phyloP scores from a whole-genome alignment of 768 basidiomycete species.

The Lentinula aciculospora region DNA sequence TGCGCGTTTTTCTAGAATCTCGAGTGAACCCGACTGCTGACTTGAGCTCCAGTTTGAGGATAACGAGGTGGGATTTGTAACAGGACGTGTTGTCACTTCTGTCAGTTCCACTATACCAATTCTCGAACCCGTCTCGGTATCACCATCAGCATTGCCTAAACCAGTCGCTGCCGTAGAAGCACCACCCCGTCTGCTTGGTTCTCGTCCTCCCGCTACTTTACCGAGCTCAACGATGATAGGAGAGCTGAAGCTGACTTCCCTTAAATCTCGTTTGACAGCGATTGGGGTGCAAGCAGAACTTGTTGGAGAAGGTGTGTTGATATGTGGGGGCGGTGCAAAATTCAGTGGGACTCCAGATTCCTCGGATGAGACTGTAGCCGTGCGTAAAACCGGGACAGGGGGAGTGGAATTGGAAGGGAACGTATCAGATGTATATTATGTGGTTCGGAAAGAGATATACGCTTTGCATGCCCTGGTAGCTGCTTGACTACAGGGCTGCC shows the following conservation, averaged over 20 bases:
- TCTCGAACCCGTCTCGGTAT: conserved; percentile 60
- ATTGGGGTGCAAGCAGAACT: conserved; percentile 87
- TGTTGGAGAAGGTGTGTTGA: conserved; percentile 93
- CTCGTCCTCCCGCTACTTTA: conserved; percentile 59
- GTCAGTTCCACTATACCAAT: conserved; percentile 86
- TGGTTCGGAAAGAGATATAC: conserved; percentile 86
- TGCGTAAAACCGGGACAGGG: conserved; percentile 81
- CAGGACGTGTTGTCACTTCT: conserved; percentile 80
- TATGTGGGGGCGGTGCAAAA: conserved; percentile 69
- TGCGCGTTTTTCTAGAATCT: conserved; percentile 30
- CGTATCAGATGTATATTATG: conserved; percentile 85
- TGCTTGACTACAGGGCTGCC: conserved; percentile 28
- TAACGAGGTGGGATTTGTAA: conserved; percentile 91
- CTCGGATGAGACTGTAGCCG: conserved; percentile 71
- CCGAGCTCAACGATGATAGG: conserved; percentile 96
- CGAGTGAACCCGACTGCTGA: neutral
- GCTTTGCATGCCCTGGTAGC: conserved; percentile 86
- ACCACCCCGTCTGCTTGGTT: conserved; percentile 47
- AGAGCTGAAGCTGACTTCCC: conserved; percentile 85
- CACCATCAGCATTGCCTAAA: conserved; percentile 17
- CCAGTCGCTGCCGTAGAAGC: conserved; percentile 19
- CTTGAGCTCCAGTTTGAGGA: conserved; percentile 75
- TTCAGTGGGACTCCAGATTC: conserved; percentile 31
- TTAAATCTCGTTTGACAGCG: conserved; percentile 74
- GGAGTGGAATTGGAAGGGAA: conserved; percentile 87